These are phyloP conservation scores for Sclerotinia spermophila DNA, from an alignment of 2,329 filamentous ascomycete species.

Conservation along the genomic window DNA sequence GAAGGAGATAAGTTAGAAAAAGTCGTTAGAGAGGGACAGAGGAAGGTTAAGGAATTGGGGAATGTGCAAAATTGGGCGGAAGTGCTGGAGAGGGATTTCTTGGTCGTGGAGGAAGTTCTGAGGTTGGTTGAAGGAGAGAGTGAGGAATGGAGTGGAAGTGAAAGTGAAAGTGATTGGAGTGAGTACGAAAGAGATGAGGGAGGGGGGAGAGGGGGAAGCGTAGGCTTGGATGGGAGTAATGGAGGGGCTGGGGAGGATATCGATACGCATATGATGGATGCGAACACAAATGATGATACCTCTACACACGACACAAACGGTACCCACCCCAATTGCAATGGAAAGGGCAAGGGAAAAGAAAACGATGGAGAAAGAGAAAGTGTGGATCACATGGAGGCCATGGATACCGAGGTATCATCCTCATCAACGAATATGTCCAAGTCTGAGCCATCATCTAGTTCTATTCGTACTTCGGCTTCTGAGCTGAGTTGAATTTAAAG, in stretches of 20 bases:
- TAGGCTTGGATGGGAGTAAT: not conserved
- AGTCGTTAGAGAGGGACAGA: slow-evolving; percentile 59
- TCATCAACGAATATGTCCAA: slow-evolving; percentile 24
- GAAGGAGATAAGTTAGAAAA: slow-evolving; percentile 64
- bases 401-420: slow-evolving; percentile 25
- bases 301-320: slow-evolving; percentile 17
- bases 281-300: slow-evolving; percentile 23
- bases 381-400: slow-evolving; percentile 19
- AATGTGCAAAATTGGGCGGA: slow-evolving; percentile 87
- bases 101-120: slow-evolving; percentile 62
- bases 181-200: not conserved
- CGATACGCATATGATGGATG: slow-evolving; percentile 8
- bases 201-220: not conserved
- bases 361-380: not conserved
- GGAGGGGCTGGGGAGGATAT: not conserved
- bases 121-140: slow-evolving; percentile 47
- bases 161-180: slow-evolving; percentile 19
- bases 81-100: slow-evolving; percentile 66
- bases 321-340: slow-evolving; percentile 17
- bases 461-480: slow-evolving; percentile 29
- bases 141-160: slow-evolving; percentile 22
- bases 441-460: slow-evolving; percentile 29
- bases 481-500: slow-evolving; percentile 19
- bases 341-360: slow-evolving; percentile 22
- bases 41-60: slow-evolving; percentile 71